phyloP scores from a whole-genome alignment of 371 early-diverging fungal species.

The Haplosporangium sp. region DNA sequence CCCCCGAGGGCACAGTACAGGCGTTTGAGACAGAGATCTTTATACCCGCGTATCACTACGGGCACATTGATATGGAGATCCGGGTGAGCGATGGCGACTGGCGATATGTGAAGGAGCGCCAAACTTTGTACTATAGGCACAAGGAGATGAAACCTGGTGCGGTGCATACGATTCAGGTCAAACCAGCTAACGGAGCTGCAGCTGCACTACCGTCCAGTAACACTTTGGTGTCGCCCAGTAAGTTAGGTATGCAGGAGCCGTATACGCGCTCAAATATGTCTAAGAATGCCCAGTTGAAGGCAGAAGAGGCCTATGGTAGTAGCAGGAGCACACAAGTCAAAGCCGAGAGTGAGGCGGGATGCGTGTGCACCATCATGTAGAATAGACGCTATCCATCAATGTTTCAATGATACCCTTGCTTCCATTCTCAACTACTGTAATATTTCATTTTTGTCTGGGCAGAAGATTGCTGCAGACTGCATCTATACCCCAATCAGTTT shows the following conservation, averaged over 20 bases:
- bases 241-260: conserved; percentile 3
- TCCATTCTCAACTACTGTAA: no score
- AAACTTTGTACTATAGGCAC: conserved; percentile 69
- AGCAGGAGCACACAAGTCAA: neutral
- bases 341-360: conserved; percentile 37
- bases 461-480: no score
- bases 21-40: conserved; percentile 71
- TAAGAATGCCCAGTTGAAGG: conserved; percentile 9
- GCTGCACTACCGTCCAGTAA: neutral
- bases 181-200: neutral
- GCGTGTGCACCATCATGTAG: conserved; percentile 42
- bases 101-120: conserved; percentile 67
- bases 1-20: conserved; percentile 7
- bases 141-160: conserved; percentile 26
- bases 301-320: conserved; percentile 19
- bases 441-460: no score
- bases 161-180: conserved; percentile 27
- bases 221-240: neutral
- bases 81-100: conserved; percentile 72
- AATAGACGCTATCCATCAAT: neutral
- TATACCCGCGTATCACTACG: conserved; percentile 78
- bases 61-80: conserved; percentile 58
- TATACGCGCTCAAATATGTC: conserved; percentile 8
- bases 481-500: no score
- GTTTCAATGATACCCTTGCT: neutral